Evolutionary conservation across 371 early-diverging fungal species (phyloP).

Genomic region (Mortierella sp.): DNA sequence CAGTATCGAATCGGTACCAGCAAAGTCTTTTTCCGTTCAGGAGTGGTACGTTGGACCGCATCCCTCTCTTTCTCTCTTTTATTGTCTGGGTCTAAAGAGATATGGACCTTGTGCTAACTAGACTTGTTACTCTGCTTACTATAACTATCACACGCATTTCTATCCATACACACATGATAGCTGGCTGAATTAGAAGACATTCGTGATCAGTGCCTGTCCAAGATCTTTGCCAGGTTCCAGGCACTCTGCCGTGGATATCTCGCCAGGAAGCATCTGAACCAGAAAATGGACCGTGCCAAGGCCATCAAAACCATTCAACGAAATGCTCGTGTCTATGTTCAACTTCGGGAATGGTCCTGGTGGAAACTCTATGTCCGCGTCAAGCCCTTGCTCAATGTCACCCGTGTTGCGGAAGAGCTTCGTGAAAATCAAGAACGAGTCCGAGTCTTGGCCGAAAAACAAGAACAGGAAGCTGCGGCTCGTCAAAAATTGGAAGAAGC

Average conservation of each 20-base stretch:
- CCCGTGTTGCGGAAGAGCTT: slow-evolving; percentile 80
- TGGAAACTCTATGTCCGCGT: slow-evolving; percentile 97
- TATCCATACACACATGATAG: slow-evolving; percentile 27
- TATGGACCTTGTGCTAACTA: background rate
- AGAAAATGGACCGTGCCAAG: slow-evolving; percentile 80
- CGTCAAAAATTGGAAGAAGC: slow-evolving; percentile 59
- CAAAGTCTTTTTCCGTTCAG: slow-evolving; percentile 99
- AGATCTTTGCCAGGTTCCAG: slow-evolving; percentile 88
- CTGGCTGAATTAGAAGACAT: slow-evolving; percentile 97
- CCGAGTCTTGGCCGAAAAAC: slow-evolving; percentile 66
- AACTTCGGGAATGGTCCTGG: slow-evolving; percentile 95
- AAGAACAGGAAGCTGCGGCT: slow-evolving; percentile 64
- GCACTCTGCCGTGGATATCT: slow-evolving; percentile 89
- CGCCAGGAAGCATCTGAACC: slow-evolving; percentile 76
- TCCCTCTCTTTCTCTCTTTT: background rate
- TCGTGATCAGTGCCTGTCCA: slow-evolving; percentile 86
- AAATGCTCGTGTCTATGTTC: slow-evolving; percentile 89
- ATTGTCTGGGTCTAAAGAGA: background rate
- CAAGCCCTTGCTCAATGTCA: slow-evolving; percentile 96
- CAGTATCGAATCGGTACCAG: slow-evolving; percentile 94
- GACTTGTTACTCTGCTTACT: background rate
- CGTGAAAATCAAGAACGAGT: slow-evolving; percentile 72
- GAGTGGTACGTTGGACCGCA: slow-evolving; percentile 74
- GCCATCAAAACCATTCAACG: slow-evolving; percentile 92
- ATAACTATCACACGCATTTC: background rate